Base-by-base conservation (phyloP, 2,329 filamentous ascomycete genomes). In the Ramichloridium luteum region DNA sequence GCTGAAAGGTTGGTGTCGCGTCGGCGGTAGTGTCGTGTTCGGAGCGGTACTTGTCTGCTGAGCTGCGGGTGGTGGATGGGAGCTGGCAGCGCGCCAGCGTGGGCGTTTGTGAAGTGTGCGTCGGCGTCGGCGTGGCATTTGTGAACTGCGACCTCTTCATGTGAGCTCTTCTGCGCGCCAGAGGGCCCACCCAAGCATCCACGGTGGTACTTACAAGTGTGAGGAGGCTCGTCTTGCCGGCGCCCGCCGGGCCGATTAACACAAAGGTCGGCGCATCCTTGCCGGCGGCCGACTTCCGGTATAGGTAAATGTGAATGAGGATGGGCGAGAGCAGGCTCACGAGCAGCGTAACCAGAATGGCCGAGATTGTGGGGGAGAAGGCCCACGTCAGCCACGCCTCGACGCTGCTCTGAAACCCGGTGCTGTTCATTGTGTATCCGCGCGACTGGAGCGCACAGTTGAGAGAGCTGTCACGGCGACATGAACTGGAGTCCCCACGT, bases 171-270 rank as follows among this genome's bases (percentile, higher is more conserved):
- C 13, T 32, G 6, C 12, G 5, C 13, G 6, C 5, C 12, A 8
- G 5, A n/a, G 12, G 16, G 20, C 20, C 6, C 5, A 5, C 28
- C 6, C 6, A 5, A n/a, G n/a, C 13, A 12, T 13, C 8, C 27
- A 26, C n/a, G 13, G 34, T 13, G 13, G 4, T 8, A 29, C 61
- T 40, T 64, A 80, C 77, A 46, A 90, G 68, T 13, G 83, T 85
- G n/a, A 85, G 62, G 18, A 96, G 73, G 6, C 81, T 72, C 0
- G 90, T 96, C 65, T 96, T 98, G 49, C 90, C 90, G 30, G 74
- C 71, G 41, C 77, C 80, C 34, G 77, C 77, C 11, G 88, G 84
- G 1, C 90, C 90, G 29, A 86, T 56, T 26, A 93, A 70, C 6
- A 94, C 64, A 38, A 96, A 74, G 5, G 78, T 79, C 30, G 88